Percentiles rank a stretch among this genome's conserved stretches.
phyloP scores from a whole-genome alignment of 2,329 filamentous ascomycete species.

The Diaporthe nobilis region DNA sequence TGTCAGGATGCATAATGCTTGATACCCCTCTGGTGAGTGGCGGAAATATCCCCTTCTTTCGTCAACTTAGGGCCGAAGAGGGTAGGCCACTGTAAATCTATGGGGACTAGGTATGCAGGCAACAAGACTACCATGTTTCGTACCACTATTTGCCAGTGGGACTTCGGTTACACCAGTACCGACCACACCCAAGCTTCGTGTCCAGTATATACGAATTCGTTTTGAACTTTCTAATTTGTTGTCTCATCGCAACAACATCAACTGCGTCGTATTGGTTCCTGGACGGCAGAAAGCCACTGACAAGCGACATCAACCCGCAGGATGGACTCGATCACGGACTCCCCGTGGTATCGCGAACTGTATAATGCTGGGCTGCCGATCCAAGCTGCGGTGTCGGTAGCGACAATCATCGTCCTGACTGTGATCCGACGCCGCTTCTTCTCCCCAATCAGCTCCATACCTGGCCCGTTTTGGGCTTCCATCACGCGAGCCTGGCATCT shows the following conservation, averaged over 20 bases:
- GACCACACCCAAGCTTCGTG: background rate
- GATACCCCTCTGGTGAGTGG: background rate
- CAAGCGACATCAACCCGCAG: background rate
- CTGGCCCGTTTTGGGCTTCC: constrained; percentile 57
- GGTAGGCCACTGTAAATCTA: background rate
- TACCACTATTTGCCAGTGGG: background rate
- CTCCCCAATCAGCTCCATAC: constrained; percentile 56
- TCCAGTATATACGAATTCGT: background rate
- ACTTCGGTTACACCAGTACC: background rate
- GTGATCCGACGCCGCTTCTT: constrained; percentile 49
- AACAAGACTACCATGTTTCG: background rate
- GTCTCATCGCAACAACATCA: background rate
- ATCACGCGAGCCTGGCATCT: constrained; percentile 58
- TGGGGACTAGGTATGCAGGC: background rate
- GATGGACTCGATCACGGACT: background rate
- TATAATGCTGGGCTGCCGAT: background rate
- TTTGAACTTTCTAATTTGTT: background rate
- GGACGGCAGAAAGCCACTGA: background rate
- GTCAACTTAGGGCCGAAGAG: background rate
- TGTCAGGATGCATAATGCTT: constrained; percentile 2
- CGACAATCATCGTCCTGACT: constrained; percentile 3
- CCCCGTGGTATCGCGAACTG: background rate
- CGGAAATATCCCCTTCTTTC: background rate
- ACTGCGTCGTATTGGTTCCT: background rate
- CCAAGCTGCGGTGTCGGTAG: background rate